Conservation (phyloP, 208 protist species). For the Acanthamoeba quina region DNA sequence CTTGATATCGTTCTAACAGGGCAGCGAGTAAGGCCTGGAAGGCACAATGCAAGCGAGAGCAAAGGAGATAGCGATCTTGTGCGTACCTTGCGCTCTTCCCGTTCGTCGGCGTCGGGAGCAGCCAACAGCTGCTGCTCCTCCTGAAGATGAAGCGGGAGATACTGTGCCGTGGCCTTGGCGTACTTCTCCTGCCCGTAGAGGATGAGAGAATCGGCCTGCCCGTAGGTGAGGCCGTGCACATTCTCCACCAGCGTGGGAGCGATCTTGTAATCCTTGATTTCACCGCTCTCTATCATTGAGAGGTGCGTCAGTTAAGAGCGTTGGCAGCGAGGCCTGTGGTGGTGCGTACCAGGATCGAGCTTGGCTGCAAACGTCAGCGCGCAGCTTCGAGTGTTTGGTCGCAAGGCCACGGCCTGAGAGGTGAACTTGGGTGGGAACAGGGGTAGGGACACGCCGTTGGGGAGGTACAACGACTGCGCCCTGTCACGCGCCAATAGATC, state of each 20-base stretch:
- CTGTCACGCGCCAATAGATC: slow-evolving; percentile 2
- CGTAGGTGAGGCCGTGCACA: slow-evolving; percentile 22
- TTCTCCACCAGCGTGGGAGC: background rate
- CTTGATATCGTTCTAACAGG: slow-evolving; percentile 35
- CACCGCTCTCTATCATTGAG: background rate
- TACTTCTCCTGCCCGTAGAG: slow-evolving; percentile 6
- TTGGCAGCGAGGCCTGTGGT: background rate
- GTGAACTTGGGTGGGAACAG: slow-evolving; percentile 41
- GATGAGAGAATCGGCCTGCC: slow-evolving; percentile 32
- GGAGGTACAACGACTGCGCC: slow-evolving; percentile 15
- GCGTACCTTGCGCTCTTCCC: slow-evolving; percentile 34
- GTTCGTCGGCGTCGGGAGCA: background rate
- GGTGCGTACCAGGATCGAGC: background rate
- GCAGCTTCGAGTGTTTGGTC: background rate
- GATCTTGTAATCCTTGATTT: slow-evolving; percentile 30
- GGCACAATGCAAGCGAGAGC: background rate
- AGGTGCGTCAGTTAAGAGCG: no score
- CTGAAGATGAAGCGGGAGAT: background rate
- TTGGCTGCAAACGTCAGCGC: slow-evolving; percentile 56
- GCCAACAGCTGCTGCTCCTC: background rate
- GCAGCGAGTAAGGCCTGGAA: background rate
- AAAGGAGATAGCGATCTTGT: background rate
- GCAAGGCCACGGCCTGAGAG: background rate
- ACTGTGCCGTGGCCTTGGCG: background rate
- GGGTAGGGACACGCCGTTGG: slow-evolving; percentile 15